These are phyloP conservation scores for Bacidia rubella DNA, from an alignment of 495 filamentous ascomycete species.

Conservation along the genomic window DNA sequence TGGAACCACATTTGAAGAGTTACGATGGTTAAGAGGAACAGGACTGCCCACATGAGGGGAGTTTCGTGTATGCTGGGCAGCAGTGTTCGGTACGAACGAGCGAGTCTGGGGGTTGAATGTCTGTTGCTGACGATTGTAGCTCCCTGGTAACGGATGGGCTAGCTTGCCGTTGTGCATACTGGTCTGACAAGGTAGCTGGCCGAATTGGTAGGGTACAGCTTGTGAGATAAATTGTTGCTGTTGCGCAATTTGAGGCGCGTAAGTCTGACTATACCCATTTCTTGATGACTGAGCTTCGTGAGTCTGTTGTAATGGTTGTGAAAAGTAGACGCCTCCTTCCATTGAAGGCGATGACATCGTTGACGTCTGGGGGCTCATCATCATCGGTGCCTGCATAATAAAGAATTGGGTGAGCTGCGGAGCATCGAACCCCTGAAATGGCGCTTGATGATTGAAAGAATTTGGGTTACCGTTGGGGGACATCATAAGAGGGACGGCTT, in stretches of 20 bases:
- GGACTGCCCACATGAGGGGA: constrained; percentile 21
- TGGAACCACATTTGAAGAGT: constrained; percentile 22
- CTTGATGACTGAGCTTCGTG: constrained; percentile 15
- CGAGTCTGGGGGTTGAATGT: constrained; percentile 89
- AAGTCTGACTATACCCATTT: constrained; percentile 14
- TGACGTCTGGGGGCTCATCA: constrained; percentile 26
- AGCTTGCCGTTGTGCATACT: constrained; percentile 49
- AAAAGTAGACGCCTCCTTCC: constrained; percentile 25
- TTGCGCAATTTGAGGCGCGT: constrained; percentile 13
- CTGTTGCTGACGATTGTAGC: constrained; percentile 61
- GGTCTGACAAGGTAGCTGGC: constrained; percentile 60
- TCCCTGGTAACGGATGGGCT: constrained; percentile 63
- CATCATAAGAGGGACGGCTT: constrained; percentile 17
- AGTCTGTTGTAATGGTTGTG: constrained; percentile 3
- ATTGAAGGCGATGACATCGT: constrained; percentile 31
- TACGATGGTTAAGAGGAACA: constrained; percentile 21
- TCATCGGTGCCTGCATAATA: constrained; percentile 16
- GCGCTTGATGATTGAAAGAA: constrained; percentile 18
- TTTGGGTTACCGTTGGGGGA: constrained; percentile 9
- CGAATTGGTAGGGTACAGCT: constrained; percentile 51
- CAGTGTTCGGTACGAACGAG: constrained; percentile 55
- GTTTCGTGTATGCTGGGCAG: background rate
- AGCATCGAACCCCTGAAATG: constrained; percentile 23
- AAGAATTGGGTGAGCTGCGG: constrained; percentile 22
- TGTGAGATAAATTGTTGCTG: constrained; percentile 10